These are phyloP conservation scores for Leccinum subgranulosum DNA, from an alignment of 768 basidiomycete genomes.

Conservation along the genomic window DNA sequence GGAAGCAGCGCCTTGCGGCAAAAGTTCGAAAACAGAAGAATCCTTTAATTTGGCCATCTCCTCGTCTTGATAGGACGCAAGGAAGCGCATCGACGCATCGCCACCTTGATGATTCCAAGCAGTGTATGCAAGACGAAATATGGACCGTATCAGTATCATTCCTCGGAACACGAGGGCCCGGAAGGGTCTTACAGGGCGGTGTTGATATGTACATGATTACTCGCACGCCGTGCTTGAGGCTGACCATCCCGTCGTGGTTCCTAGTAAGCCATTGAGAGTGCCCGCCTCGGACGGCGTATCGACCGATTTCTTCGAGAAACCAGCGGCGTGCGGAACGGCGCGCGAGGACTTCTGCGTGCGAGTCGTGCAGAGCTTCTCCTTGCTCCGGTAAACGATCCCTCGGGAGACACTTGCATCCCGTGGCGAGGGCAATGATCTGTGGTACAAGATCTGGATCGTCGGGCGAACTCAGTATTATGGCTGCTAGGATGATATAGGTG, in stretches of 20 bases:
- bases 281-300: constrained; percentile 16
- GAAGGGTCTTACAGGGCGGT: constrained; percentile 47
- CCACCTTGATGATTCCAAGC: constrained; percentile 59
- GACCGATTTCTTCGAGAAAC: constrained; percentile 67
- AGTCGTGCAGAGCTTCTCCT: constrained; percentile 85
- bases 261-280: constrained; percentile 50
- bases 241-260: constrained; percentile 38
- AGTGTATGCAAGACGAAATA: neutral
- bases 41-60: constrained; percentile 70
- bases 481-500: constrained; percentile 64
- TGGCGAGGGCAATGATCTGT: constrained; percentile 68
- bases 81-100: constrained; percentile 80
- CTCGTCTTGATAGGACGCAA: constrained; percentile 72
- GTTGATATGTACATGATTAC: constrained; percentile 78
- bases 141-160: neutral
- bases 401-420: constrained; percentile 87
- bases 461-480: constrained; percentile 45
- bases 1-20: constrained; percentile 42
- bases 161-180: constrained; percentile 6
- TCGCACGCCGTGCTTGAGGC: constrained; percentile 43
- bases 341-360: constrained; percentile 91
- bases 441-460: constrained; percentile 15
- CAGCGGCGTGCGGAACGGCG: constrained; percentile 75
- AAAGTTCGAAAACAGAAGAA: constrained; percentile 33
- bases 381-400: constrained; percentile 51